Base-by-base conservation (phyloP, 345 rosid genomes). In the Euclidium syriacum region DNA sequence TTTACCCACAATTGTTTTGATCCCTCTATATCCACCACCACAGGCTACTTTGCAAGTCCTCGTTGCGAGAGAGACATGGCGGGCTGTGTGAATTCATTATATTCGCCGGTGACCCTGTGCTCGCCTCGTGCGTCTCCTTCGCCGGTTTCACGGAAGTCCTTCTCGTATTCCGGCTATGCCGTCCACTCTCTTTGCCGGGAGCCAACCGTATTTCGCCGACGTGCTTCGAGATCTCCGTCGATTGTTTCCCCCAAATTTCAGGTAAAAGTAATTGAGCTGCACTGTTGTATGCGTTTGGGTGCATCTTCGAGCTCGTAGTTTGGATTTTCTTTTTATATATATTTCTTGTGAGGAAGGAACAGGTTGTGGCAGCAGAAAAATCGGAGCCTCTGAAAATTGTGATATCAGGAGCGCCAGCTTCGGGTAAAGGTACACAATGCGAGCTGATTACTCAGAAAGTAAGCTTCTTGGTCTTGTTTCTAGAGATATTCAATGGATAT, bases 391-490 rank as follows among this genome's bases (percentile, higher is more conserved):
- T 85, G 72, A 83, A 74, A 56, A 67, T 85, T 26, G 85, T 88
- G 89, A 83, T 88, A 54, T 83, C 95, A 9, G 91, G 95, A 32
- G 86, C 95, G 57, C 95, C 91, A 20, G 95, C 95, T 73, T 83
- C 91, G 44, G 95, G 95, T 71, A 88, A 88, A 78, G 95, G 95
- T 52, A 88, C 95, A 52, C 95, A 88, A 60, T 88, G 95, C 65
- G 87, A 88, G 81, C 83, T 88, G 71, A 83, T 88, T 66, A 74
- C 84, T 29, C 58, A 69, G 72, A 87, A 87, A 69, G 91, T 83
- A 61, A 72, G 78, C 30, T 44, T 3, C 6, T 52, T 22, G 38
- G 26, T 0, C 43, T 17, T 36, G 2, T 19, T 6, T 56, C 42
- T 4, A n/a, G n/a, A n/a, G n/a, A n/a, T n/a, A n/a, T 10, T 59